Conservation (phyloP, 352 stramenopile species). For the Pythium oligandrum region DNA sequence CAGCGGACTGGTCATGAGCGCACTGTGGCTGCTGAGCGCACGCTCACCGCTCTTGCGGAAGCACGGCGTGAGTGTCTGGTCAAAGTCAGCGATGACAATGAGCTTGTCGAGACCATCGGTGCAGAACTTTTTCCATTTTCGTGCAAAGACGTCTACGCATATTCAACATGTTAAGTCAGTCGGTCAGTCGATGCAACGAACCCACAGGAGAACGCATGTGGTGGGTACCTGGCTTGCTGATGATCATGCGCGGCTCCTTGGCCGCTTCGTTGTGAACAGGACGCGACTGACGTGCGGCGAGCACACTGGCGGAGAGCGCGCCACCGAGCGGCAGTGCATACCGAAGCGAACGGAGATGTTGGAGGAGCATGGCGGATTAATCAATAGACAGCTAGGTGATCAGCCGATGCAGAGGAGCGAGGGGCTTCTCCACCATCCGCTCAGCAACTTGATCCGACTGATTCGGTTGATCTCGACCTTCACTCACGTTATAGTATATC, state of each 20-base stretch:
- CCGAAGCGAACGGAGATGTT: background rate
- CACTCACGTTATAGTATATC: too few relatives aligned
- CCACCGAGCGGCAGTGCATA: background rate
- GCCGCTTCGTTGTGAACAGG: background rate
- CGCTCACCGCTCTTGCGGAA: conserved; percentile 32
- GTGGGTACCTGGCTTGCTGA: conserved; percentile 4
- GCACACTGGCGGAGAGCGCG: background rate
- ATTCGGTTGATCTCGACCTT: too few relatives aligned
- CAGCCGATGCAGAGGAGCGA: too few relatives aligned
- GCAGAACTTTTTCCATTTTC: conserved; percentile 75
- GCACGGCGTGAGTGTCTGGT: conserved; percentile 73
- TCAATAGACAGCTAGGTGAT: too few relatives aligned
- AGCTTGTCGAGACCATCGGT: conserved; percentile 61
- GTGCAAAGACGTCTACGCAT: conserved; percentile 48
- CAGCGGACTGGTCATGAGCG: conserved; percentile 43
- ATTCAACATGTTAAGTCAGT: background rate
- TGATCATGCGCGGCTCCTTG: conserved; percentile 1
- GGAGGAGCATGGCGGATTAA: too few relatives aligned
- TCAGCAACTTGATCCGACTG: too few relatives aligned
- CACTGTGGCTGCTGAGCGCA: conserved; percentile 16
- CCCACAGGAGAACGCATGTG: background rate
- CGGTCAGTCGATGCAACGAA: background rate
- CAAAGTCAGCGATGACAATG: conserved; percentile 80
- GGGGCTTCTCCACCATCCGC: too few relatives aligned
- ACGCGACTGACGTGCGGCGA: background rate